Percentiles rank a stretch among this genome's conserved stretches.
Evolutionary conservation across 2,329 filamentous ascomycete species (phyloP).

Genomic region (Xylaria sp.): DNA sequence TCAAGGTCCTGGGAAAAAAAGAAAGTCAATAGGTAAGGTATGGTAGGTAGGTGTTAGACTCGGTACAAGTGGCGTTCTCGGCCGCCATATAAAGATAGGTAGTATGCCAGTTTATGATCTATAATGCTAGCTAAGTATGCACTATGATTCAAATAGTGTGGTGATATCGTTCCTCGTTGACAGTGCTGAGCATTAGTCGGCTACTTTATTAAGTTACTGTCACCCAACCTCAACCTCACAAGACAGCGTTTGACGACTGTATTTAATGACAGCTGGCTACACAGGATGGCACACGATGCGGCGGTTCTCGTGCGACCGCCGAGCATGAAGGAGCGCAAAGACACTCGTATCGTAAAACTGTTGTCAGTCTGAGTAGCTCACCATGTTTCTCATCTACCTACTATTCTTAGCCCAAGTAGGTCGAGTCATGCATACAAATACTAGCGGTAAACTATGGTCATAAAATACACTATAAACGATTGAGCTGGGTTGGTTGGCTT

Average conservation of each 20-base stretch:
- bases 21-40: neutral
- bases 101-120: neutral
- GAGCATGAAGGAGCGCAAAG: slow-evolving; percentile 11
- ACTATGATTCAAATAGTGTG: neutral
- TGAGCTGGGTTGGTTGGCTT: neutral
- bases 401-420: neutral
- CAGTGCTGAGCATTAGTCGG: neutral
- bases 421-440: neutral
- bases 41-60: neutral
- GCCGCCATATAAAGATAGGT: neutral
- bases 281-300: neutral
- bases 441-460: neutral
- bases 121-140: neutral
- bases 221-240: neutral
- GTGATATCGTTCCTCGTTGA: neutral
- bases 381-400: neutral
- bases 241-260: neutral
- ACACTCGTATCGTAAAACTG: slow-evolving; percentile 2
- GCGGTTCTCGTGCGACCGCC: neutral
- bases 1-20: neutral
- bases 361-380: neutral
- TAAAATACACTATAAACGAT: neutral
- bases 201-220: neutral
- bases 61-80: neutral
- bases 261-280: neutral